These are phyloP conservation scores for Plectosphaerella cucumerina DNA, from an alignment of 2,329 filamentous ascomycete species.

Conservation along the genomic window DNA sequence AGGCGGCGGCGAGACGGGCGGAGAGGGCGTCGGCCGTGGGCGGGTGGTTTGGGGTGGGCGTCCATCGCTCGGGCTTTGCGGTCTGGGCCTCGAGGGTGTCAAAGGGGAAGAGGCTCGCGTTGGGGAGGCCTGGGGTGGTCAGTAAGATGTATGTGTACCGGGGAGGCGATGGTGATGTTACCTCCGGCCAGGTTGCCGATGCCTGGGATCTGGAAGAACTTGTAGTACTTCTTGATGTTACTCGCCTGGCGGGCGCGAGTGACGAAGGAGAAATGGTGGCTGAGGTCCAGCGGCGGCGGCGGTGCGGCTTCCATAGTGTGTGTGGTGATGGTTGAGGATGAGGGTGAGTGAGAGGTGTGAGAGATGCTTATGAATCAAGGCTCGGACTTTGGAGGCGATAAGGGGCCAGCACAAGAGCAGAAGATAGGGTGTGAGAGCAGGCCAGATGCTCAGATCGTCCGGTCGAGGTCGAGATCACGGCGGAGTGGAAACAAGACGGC, in stretches of 20 bases:
- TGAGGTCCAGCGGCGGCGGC: constrained; percentile 62
- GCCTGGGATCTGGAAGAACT: constrained; percentile 68
- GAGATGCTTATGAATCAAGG: not conserved
- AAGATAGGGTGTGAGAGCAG: too few species aligned
- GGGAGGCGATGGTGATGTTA: constrained; percentile 19
- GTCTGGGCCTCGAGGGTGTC: constrained; percentile 83
- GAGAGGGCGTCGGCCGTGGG: constrained; percentile 28
- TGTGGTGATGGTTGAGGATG: not conserved
- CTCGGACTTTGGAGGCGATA: not conserved
- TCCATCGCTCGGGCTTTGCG: constrained; percentile 70
- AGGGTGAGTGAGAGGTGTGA: not conserved
- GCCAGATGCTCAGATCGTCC: too few species aligned
- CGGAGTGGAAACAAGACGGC: too few species aligned
- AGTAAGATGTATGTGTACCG: not conserved
- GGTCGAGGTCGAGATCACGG: too few species aligned
- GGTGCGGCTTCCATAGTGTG: constrained; percentile 1
- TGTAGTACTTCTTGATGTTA: constrained; percentile 77
- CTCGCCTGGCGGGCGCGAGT: constrained; percentile 63
- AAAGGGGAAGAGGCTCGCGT: constrained; percentile 80
- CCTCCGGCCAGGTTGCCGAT: constrained; percentile 60
- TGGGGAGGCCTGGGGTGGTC: constrained; percentile 64
- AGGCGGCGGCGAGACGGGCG: constrained; percentile 26
- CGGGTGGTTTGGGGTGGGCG: constrained; percentile 52
- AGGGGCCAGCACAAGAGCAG: too few species aligned
- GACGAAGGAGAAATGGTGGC: constrained; percentile 70